These are phyloP conservation scores for Claviceps sp. DNA, from an alignment of 2,329 filamentous ascomycete species.

Conservation along the genomic window DNA sequence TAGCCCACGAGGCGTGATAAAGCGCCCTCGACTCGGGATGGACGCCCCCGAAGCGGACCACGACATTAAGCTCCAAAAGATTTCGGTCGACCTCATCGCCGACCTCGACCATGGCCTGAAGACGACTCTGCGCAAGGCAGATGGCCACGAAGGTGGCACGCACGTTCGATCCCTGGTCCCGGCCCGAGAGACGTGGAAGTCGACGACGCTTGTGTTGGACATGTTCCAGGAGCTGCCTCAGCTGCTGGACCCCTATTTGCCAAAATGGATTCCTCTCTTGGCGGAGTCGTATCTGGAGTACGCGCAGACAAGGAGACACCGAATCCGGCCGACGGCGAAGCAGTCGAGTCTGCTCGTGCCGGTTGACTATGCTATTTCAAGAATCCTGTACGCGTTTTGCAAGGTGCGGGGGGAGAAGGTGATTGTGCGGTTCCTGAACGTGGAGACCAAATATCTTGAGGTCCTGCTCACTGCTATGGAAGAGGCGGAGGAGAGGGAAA, in stretches of 20 bases:
- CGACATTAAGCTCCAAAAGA: conserved; percentile 48
- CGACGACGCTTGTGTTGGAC: conserved; percentile 51
- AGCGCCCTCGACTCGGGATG: conserved; percentile 25
- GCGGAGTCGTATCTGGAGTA: conserved; percentile 63
- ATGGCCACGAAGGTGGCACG: conserved; percentile 25
- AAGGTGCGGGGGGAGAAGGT: conserved; percentile 92
- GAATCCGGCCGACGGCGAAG: conserved; percentile 22
- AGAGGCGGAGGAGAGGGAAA: conserved; percentile 27
- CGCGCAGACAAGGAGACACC: conserved; percentile 31
- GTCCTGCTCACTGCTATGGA: conserved; percentile 65
- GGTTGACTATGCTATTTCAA: conserved; percentile 58
- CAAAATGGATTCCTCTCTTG: conserved; percentile 59
- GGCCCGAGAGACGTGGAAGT: conserved; percentile 32
- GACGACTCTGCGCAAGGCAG: conserved; percentile 38
- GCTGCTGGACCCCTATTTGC: conserved; percentile 73
- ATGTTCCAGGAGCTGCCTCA: conserved; percentile 94
- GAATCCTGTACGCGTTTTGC: conserved; percentile 77
- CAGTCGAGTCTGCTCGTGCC: conserved; percentile 33
- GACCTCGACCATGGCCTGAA: conserved; percentile 42
- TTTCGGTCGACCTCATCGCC: conserved; percentile 43
- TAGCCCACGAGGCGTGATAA: no score
- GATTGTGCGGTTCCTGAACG: conserved; percentile 78
- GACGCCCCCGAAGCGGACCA: conserved; percentile 46
- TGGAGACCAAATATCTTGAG: conserved; percentile 77
- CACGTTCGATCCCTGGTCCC: conserved; percentile 36